Evolutionary conservation across 805 yeast species (phyloP), one percentile per base, ranked within the genome.

Genomic region (Yarrowia sp.): DNA sequence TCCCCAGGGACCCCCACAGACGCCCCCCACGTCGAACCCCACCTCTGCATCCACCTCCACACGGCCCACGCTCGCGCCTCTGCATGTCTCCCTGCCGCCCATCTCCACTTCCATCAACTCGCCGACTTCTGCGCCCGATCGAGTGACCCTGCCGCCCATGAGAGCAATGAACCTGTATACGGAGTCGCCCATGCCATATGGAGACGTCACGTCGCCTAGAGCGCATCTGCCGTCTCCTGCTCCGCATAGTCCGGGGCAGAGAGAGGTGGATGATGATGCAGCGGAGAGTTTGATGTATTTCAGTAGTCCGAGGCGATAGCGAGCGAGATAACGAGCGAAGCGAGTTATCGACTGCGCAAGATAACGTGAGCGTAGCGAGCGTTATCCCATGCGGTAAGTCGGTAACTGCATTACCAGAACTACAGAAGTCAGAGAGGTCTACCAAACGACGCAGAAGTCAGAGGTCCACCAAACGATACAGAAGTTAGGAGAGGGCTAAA

Each of bases 111-210:
- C 52, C n/a, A 59, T 59, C 50, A 45, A 43, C 42, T 59, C 65
- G 26, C 65, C 65, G 3, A 59, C 65, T 1, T 59, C 65, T 0
- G 65, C 50, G 8, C 65, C 65, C 2, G 52, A 59, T 8, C 5
- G 65, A 45, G 65, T 59, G 35, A 59, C 65, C 5, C 11, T 59
- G n/a, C 65, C 65, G 38, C 63, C 63, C 22, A 56, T 56, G 63
- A 8, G 63, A 11, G 41, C 63, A 2, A 26, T 26, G 32, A 26
- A 26, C 32, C 16, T 56, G 26, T 56, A 56, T 19, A 48, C 41
- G 11, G 10, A 35, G 7, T 45, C 63, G 14, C 26, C 10, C 14
- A 26, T 41, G 38, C 22, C 16, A 2, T 56, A 56, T 14, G 63
- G 40, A 3, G 53, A 56, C 15, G 63, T 56, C 5, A 56, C 63